Percentiles rank a stretch among this genome's conserved stretches.
Conservation (phyloP, 2,329 filamentous ascomycete species). For the Cadophora sp. region DNA sequence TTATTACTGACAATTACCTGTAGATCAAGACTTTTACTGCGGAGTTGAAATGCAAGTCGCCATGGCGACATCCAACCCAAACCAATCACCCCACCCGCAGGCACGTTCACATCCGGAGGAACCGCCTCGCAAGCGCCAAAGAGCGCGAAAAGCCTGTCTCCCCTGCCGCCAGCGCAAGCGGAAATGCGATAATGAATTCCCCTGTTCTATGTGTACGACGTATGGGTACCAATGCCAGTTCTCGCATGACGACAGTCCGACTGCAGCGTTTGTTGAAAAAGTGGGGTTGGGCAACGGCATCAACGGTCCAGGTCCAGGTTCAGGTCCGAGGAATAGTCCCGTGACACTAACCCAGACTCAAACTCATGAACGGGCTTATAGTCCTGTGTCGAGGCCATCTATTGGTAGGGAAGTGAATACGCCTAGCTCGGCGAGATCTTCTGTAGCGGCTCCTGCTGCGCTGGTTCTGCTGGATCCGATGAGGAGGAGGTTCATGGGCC, state of each 20-base stretch:
- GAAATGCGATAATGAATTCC: slow-evolving; percentile 38
- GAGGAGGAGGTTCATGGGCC: slow-evolving; percentile 44
- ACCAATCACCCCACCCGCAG: not conserved
- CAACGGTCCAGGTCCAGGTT: not conserved
- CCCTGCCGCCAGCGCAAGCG: slow-evolving; percentile 40
- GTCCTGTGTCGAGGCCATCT: not conserved
- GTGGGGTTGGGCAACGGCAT: not conserved
- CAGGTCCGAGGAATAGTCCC: slow-evolving; percentile 12
- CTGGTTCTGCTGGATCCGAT: slow-evolving; percentile 42
- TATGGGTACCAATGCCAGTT: slow-evolving; percentile 39
- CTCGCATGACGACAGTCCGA: slow-evolving; percentile 25
- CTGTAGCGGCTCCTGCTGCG: slow-evolving; percentile 8
- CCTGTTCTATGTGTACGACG: slow-evolving; percentile 38
- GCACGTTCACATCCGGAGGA: slow-evolving; percentile 32
- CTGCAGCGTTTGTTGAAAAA: slow-evolving; percentile 28
- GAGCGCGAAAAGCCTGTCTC: slow-evolving; percentile 37
- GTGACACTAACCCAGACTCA: not conserved
- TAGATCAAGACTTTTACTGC: not conserved
- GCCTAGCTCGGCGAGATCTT: slow-evolving; percentile 1
- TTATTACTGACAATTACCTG: not conserved
- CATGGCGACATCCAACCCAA: slow-evolving; percentile 19
- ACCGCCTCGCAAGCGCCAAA: slow-evolving; percentile 31
- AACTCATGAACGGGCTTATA: not conserved
- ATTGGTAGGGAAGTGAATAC: not conserved
- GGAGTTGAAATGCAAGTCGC: not conserved